Conservation (phyloP, 2,329 filamentous ascomycete species). For the Colletotrichum endophyticum region DNA sequence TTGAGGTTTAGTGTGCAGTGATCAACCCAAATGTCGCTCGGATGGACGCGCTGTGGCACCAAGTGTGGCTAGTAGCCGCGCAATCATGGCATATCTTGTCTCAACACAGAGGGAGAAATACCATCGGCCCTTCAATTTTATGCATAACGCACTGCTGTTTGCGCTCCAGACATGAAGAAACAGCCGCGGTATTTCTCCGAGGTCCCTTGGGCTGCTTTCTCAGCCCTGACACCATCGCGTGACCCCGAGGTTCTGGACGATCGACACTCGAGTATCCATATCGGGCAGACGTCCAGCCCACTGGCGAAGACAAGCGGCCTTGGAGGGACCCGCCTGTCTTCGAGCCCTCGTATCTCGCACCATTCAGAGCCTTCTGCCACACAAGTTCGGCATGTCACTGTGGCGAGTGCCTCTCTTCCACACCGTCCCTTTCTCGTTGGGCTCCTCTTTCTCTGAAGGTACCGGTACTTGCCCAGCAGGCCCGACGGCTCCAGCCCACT, state of each 20-base stretch:
- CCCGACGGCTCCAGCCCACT: slow-evolving; percentile 7
- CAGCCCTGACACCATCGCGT: neutral
- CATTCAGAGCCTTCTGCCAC: neutral
- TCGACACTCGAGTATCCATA: slow-evolving; percentile 7
- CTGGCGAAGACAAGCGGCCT: neutral
- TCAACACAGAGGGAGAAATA: neutral
- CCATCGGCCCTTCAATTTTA: neutral
- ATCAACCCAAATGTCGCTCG: neutral
- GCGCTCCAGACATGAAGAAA: neutral
- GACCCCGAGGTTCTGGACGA: neutral
- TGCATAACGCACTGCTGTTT: neutral
- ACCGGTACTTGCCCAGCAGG: slow-evolving; percentile 12
- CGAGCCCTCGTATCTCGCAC: slow-evolving; percentile 3
- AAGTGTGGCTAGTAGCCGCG: slow-evolving; percentile 12
- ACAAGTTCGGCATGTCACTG: neutral
- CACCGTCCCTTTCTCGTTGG: neutral
- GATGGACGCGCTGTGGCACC: slow-evolving; percentile 2
- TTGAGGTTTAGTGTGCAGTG: neutral
- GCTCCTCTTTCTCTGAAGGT: neutral
- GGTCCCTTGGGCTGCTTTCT: neutral
- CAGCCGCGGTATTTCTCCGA: neutral
- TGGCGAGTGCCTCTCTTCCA: neutral
- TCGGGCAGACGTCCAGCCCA: slow-evolving; percentile 4
- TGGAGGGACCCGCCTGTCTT: neutral
- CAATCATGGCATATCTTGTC: neutral